Evolutionary conservation across 2,329 filamentous ascomycete species (phyloP), one percentile per base, ranked within the genome.

Genomic region (Neofusicoccum umdonicola): DNA sequence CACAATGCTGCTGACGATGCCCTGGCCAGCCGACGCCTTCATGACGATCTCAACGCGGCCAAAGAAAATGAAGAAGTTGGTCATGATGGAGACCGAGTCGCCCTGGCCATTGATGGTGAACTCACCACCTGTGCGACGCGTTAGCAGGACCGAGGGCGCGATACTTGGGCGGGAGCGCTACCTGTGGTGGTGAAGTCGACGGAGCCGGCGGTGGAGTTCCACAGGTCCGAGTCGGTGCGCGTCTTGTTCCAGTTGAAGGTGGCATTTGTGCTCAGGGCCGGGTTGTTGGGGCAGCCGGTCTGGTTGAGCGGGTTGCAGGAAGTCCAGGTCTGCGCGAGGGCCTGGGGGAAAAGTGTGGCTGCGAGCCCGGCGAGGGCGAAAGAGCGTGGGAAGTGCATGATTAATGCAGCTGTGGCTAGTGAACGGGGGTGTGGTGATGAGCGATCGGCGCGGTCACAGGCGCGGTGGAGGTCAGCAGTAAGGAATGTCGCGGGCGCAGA

Each of bases 21-120:
- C 83, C n/a, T 68, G 71, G 57, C 83, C 83, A 5, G 78, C 72
- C 3, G 83, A 79, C 3, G 82, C 79, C 69, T 79, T 78, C 69
- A 84, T 74, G 62, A 80, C 72, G 22, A 84, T 75, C 45, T 81
- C 78, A 44, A 85, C 75, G 63, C 79, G 80, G 57, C 84, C 84
- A 68, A 85, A 85, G 70, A 85, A 79, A 70, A 86, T 79, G 74
- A 83, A 85, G 70, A 83, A 82, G 47, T 76, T 76, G 64, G 90
- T 89, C 68, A 87, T 84, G 62, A 96, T 83, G 2, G 91, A 94
- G 1, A 92, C 91, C 0, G 92, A 90, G 71, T 96, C 87, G 67
- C 88, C 87, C 68, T 87, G 84, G 74, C 88, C 83, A 64, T 77
- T 80, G 78, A 97, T 88, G 60, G 85, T 89, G 79, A 96, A 93